Evolutionary conservation across 2,329 filamentous ascomycete genomes (phyloP).

Genomic region (Davidsoniella australis): DNA sequence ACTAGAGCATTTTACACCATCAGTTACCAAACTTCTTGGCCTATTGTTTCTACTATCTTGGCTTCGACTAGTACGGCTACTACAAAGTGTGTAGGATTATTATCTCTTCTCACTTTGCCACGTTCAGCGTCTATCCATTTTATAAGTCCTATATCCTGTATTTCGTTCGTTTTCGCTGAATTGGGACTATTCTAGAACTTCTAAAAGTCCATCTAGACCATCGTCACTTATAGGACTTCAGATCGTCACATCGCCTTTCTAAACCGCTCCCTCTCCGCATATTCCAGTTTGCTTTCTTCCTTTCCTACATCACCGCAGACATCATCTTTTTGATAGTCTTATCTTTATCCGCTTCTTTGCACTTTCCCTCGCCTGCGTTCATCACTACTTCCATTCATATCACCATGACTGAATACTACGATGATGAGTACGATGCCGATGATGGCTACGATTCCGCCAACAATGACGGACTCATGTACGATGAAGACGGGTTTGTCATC

Average conservation of each 20-base stretch:
- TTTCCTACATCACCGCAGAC: background rate
- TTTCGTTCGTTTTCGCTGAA: too few species aligned
- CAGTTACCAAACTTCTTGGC: too few species aligned
- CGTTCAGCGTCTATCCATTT: too few species aligned
- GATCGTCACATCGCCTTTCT: background rate
- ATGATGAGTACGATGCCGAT: constrained; percentile 21
- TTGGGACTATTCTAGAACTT: too few species aligned
- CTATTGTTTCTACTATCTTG: too few species aligned
- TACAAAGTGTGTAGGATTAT: too few species aligned
- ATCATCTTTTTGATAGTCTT: background rate
- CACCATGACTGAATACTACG: constrained; percentile 12
- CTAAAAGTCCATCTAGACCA: background rate
- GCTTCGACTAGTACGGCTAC: too few species aligned
- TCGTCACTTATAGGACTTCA: background rate
- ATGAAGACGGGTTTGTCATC: constrained; percentile 3
- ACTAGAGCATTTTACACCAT: too few species aligned
- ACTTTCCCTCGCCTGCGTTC: background rate
- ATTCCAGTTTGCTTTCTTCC: background rate
- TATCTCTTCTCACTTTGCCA: too few species aligned
- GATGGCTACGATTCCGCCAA: constrained; percentile 27
- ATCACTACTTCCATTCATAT: background rate
- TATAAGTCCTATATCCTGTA: too few species aligned
- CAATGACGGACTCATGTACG: constrained; percentile 21
- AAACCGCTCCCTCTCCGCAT: background rate
- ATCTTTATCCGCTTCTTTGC: background rate